Percentiles rank a stretch among this genome's conserved stretches.
Evolutionary conservation across 257 asterid genomes (phyloP).

Genomic region (Solanum pimpinellifolium): DNA sequence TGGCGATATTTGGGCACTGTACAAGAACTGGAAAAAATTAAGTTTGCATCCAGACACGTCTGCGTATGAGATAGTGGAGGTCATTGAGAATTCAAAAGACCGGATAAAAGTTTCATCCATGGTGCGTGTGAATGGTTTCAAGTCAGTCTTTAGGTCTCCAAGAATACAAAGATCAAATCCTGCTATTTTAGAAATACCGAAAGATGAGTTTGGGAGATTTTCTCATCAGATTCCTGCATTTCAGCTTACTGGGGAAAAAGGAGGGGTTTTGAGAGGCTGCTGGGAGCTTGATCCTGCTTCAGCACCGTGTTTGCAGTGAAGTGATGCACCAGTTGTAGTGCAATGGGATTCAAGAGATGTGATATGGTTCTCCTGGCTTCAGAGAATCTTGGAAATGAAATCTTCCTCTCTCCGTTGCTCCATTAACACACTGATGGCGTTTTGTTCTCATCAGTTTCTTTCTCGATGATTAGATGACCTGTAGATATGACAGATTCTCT

Average conservation of each 20-base stretch:
- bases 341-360: background rate
- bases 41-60: slow-evolving; percentile 1
- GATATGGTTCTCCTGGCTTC: background rate
- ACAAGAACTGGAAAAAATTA: slow-evolving; percentile 3
- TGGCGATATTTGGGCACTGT: slow-evolving; percentile 25
- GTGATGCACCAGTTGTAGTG: background rate
- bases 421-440: background rate
- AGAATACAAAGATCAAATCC: background rate
- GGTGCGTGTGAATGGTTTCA: slow-evolving; percentile 1
- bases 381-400: background rate
- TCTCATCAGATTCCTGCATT: slow-evolving; percentile 23
- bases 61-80: slow-evolving; percentile 16
- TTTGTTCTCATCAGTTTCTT: background rate
- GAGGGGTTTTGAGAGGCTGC: slow-evolving; percentile 7
- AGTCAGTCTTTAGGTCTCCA: slow-evolving; percentile 10
- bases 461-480: background rate
- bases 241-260: slow-evolving; percentile 4
- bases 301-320: background rate
- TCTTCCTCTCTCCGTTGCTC: background rate
- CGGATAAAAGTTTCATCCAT: slow-evolving; percentile 6
- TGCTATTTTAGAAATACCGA: background rate
- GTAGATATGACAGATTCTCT: background rate
- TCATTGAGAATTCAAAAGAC: background rate
- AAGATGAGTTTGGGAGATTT: slow-evolving; percentile 9
- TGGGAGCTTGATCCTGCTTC: slow-evolving; percentile 27